Conservation (phyloP, 345 rosid species). For the Populus nigra region DNA sequence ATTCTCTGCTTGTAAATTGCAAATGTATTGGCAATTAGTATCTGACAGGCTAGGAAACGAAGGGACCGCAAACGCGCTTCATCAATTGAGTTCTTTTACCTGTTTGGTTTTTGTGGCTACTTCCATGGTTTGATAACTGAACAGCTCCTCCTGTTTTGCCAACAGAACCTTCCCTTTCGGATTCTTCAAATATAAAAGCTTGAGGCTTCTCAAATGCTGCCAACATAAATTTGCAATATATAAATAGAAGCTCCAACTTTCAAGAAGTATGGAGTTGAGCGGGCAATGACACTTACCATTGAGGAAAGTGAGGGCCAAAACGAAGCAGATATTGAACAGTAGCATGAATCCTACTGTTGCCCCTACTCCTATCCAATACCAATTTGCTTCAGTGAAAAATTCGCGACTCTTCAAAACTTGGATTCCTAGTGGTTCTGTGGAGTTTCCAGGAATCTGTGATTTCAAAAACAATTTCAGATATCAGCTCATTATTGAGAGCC, state of each 20-base stretch:
- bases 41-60: background rate
- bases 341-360: conserved; percentile 41
- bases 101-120: background rate
- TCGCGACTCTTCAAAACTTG: conserved; percentile 44
- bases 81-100: background rate
- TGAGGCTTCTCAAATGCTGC: conserved; percentile 63
- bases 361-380: conserved; percentile 68
- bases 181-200: conserved; percentile 36
- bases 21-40: background rate
- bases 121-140: conserved; percentile 13
- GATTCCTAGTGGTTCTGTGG: conserved; percentile 43
- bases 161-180: background rate
- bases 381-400: conserved; percentile 39
- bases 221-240: background rate
- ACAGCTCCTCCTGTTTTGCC: conserved; percentile 2
- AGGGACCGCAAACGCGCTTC: background rate
- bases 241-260: background rate
- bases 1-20: background rate
- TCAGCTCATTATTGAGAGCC: background rate
- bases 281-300: conserved; percentile 37
- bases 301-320: conserved; percentile 48
- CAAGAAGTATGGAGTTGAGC: too few species aligned
- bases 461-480: background rate
- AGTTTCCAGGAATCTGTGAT: conserved; percentile 23
- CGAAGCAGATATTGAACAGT: conserved; percentile 43